phyloP scores from a whole-genome alignment of 768 basidiomycete species.

The Russula virescens region DNA sequence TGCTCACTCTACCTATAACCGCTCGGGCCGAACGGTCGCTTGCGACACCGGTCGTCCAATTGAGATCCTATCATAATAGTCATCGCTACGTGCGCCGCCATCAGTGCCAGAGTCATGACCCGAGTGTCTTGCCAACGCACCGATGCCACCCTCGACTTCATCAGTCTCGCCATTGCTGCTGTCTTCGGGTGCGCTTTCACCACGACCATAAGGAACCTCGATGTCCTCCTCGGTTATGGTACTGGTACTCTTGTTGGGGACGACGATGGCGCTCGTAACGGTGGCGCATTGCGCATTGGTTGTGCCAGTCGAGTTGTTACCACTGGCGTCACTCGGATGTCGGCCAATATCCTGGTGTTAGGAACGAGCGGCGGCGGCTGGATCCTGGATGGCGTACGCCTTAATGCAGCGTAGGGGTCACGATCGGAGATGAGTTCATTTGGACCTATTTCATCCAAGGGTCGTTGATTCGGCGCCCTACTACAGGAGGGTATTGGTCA shows the following conservation, averaged over 20 bases:
- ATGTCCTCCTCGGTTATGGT: slow-evolving; percentile 97
- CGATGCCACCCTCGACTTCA: slow-evolving; percentile 38
- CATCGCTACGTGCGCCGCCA: slow-evolving; percentile 45
- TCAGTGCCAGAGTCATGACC: slow-evolving; percentile 51
- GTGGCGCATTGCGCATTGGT: slow-evolving; percentile 65
- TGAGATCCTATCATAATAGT: slow-evolving; percentile 65
- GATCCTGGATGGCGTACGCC: slow-evolving; percentile 52
- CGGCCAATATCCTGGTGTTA: slow-evolving; percentile 42
- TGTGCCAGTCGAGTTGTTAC: slow-evolving; percentile 41
- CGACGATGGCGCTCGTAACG: slow-evolving; percentile 82
- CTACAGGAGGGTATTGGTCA: slow-evolving; percentile 34
- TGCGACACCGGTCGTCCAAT: slow-evolving; percentile 63
- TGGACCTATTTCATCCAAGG: background rate
- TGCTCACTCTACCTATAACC: slow-evolving; percentile 32
- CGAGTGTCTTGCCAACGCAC: slow-evolving; percentile 59
- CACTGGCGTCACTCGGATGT: slow-evolving; percentile 51
- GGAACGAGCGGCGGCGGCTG: slow-evolving; percentile 35
- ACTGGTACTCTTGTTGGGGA: slow-evolving; percentile 94
- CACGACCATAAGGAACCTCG: slow-evolving; percentile 85
- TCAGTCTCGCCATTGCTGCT: slow-evolving; percentile 29
- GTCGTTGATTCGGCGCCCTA: slow-evolving; percentile 17
- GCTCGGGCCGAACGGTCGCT: slow-evolving; percentile 51
- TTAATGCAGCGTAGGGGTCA: slow-evolving; percentile 27
- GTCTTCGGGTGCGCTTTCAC: slow-evolving; percentile 28
- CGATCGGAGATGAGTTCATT: slow-evolving; percentile 19